Conservation (phyloP, 495 filamentous ascomycete genomes). For the Hyaloscypha finlandica region DNA sequence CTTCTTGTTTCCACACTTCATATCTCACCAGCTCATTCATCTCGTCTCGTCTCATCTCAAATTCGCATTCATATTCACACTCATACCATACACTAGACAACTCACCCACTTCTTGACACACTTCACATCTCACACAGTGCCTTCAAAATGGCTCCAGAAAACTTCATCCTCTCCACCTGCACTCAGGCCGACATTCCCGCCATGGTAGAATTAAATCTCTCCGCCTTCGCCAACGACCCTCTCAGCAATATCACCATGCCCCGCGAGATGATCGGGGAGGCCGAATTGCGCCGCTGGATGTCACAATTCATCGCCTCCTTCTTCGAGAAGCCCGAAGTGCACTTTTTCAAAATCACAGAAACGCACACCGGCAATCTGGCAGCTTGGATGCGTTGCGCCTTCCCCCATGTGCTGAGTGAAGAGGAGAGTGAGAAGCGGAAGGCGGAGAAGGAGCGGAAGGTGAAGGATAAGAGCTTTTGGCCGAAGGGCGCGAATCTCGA, state of each 20-base stretch:
- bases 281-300: conserved; percentile 21
- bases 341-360: conserved; percentile 28
- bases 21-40: too few relatives aligned
- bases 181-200: conserved; percentile 21
- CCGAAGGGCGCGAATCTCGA: conserved; percentile 29
- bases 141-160: conserved; percentile 12
- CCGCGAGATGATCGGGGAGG: background rate
- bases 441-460: conserved; percentile 4
- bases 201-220: conserved; percentile 23
- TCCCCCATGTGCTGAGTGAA: conserved; percentile 20
- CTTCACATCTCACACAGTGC: background rate
- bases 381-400: conserved; percentile 24
- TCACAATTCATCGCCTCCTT: conserved; percentile 2
- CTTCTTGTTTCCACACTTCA: too few relatives aligned
- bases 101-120: background rate
- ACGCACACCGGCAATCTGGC: conserved; percentile 7
- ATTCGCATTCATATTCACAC: background rate
- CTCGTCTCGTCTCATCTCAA: background rate
- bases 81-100: background rate
- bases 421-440: conserved; percentile 22
- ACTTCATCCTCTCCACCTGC: conserved; percentile 24
- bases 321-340: conserved; percentile 21
- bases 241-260: conserved; percentile 16
- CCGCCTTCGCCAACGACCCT: conserved; percentile 28
- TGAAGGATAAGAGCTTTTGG: conserved; percentile 16